These are phyloP conservation scores for Sphaerostilbella broomeana DNA, from an alignment of 2,329 filamentous ascomycete genomes.

Conservation along the genomic window DNA sequence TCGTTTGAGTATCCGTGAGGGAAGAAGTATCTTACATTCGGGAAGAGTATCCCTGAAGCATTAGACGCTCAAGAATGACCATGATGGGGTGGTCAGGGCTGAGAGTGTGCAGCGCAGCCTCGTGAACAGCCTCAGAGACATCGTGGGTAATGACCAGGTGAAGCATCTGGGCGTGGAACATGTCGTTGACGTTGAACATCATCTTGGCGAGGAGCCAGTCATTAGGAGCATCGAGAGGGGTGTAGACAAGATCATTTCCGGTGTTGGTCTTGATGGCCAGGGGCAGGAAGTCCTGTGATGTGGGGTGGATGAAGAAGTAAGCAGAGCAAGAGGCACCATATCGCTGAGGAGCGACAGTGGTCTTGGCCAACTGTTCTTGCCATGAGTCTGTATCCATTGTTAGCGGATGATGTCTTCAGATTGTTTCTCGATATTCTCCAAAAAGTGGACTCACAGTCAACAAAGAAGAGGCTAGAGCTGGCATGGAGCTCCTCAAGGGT, in stretches of 20 bases:
- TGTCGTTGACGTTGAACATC: slow-evolving; percentile 41
- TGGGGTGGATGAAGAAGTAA: slow-evolving; percentile 39
- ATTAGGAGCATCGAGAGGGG: slow-evolving; percentile 34
- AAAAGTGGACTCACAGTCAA: slow-evolving; percentile 23
- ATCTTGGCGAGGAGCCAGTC: slow-evolving; percentile 48
- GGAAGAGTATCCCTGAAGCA: slow-evolving; percentile 21
- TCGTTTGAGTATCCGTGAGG: neutral
- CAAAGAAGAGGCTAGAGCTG: slow-evolving; percentile 36
- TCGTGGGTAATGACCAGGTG: slow-evolving; percentile 39
- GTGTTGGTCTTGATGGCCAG: slow-evolving; percentile 42
- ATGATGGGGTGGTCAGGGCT: slow-evolving; percentile 39
- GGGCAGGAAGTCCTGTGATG: slow-evolving; percentile 38
- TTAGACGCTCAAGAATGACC: slow-evolving; percentile 29
- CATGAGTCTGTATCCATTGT: slow-evolving; percentile 22
- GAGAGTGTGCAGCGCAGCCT: slow-evolving; percentile 40
- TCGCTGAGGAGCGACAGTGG: slow-evolving; percentile 17
- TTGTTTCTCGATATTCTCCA: neutral
- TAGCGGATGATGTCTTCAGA: neutral
- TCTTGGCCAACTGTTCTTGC: slow-evolving; percentile 23
- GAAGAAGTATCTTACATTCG: slow-evolving; percentile 10
- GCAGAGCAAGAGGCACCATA: slow-evolving; percentile 38
- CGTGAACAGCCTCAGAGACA: slow-evolving; percentile 36
- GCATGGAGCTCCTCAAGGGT: slow-evolving; percentile 27
- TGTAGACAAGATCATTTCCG: slow-evolving; percentile 33
- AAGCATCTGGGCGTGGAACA: slow-evolving; percentile 38